Conservation (phyloP, 2,329 filamentous ascomycete species). For the Fonsecaea pugnacius region DNA sequence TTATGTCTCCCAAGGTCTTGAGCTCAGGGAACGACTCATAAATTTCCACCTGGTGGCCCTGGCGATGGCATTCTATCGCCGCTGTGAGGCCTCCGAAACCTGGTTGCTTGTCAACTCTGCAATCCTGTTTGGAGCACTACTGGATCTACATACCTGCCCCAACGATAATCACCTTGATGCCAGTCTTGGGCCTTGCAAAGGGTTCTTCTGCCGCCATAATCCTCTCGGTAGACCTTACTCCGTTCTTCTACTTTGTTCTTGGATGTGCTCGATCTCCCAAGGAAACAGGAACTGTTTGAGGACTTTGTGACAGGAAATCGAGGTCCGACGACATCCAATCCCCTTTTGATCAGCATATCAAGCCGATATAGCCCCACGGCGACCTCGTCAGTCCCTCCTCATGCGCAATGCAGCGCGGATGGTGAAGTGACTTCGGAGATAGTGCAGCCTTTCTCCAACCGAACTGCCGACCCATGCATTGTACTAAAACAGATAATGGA, state of each 20-base stretch:
- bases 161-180: conserved; percentile 57
- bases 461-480: conserved; percentile 33
- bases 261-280: not conserved
- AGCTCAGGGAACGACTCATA: conserved; percentile 47
- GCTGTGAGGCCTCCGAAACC: conserved; percentile 45
- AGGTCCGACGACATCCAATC: conserved; percentile 4
- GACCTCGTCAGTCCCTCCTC: conserved; percentile 9
- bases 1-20: conserved; percentile 66
- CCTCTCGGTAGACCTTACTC: conserved; percentile 9
- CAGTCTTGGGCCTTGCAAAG: conserved; percentile 54
- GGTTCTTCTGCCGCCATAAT: conserved; percentile 23
- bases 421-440: conserved; percentile 15
- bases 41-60: conserved; percentile 37
- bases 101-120: conserved; percentile 5
- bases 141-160: conserved; percentile 44
- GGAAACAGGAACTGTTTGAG: conserved; percentile 1
- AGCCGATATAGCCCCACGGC: conserved; percentile 24
- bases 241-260: not conserved
- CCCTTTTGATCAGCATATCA: conserved; percentile 12
- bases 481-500: conserved; percentile 32
- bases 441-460: conserved; percentile 21
- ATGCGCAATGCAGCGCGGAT: conserved; percentile 10
- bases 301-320: not conserved
- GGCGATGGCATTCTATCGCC: conserved; percentile 41
- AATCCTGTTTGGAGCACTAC: not conserved